Evolutionary conservation across 2,329 filamentous ascomycete species (phyloP).

Genomic region (Zalaria sp.): DNA sequence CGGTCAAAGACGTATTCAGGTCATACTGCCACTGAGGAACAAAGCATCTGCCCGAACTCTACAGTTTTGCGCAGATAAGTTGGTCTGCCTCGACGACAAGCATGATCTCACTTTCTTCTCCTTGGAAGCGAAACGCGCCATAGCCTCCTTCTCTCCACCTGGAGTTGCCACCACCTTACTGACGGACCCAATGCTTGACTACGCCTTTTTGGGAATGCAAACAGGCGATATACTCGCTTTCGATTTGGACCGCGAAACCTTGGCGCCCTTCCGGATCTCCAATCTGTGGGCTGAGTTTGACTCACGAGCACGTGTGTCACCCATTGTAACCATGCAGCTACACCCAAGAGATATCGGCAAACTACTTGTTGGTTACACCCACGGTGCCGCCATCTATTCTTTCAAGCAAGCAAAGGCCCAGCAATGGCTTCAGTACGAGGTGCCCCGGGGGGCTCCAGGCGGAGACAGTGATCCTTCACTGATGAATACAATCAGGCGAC

Average conservation of each 20-base stretch:
- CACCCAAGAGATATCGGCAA: conserved; percentile 89
- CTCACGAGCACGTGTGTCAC: conserved; percentile 47
- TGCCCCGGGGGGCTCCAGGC: conserved; percentile 74
- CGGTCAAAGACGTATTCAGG: conserved; percentile 67
- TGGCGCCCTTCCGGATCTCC: conserved; percentile 67
- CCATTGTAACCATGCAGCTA: conserved; percentile 65
- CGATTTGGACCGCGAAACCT: conserved; percentile 68
- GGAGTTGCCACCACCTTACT: conserved; percentile 60
- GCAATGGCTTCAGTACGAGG: conserved; percentile 69
- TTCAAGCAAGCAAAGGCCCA: conserved; percentile 79
- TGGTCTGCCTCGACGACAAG: conserved; percentile 71
- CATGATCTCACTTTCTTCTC: conserved; percentile 81
- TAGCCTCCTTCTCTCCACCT: conserved; percentile 60
- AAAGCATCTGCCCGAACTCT: conserved; percentile 62
- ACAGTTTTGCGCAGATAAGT: conserved; percentile 74
- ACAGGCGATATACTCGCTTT: conserved; percentile 75
- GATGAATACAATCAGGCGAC: conserved; percentile 49
- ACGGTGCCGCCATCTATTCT: conserved; percentile 80
- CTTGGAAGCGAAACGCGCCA: conserved; percentile 51
- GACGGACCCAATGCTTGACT: conserved; percentile 85
- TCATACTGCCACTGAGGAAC: conserved; percentile 55
- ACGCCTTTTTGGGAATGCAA: conserved; percentile 62
- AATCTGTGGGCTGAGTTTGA: conserved; percentile 74
- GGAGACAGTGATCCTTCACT: conserved; percentile 51
- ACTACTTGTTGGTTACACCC: conserved; percentile 76